Conservation (phyloP, 257 asterid species). For the Plantago elongata region DNA sequence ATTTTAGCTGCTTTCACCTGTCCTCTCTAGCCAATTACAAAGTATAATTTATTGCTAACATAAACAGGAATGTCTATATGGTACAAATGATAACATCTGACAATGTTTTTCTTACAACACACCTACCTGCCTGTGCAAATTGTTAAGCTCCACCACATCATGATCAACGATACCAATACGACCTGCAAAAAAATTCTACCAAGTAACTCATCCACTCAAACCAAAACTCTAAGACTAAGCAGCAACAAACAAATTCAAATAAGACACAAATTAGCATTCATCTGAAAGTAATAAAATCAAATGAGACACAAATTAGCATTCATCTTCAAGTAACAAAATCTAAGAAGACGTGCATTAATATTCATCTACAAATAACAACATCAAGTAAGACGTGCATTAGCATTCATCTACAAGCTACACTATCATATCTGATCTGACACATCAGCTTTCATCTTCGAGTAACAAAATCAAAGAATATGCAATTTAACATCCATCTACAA, state of each 20-base stretch:
- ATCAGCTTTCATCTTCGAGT: no score
- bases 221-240: no score
- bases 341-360: neutral
- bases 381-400: no score
- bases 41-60: neutral
- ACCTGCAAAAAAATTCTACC: constrained; percentile 39
- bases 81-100: neutral
- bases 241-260: neutral
- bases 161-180: constrained; percentile 94
- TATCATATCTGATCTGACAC: no score
- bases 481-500: neutral
- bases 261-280: neutral
- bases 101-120: constrained; percentile 8
- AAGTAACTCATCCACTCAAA: constrained; percentile 15
- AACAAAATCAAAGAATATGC: neutral
- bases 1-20: no score
- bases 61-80: neutral
- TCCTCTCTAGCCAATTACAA: no score
- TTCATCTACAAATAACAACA: no score
- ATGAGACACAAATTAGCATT: no score
- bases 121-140: constrained; percentile 99
- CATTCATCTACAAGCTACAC: no score
- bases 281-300: no score
- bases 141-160: constrained; percentile 93
- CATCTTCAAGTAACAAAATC: neutral